These are phyloP conservation scores for Rubia tinctorum DNA, from an alignment of 305 asterid genomes.

Conservation along the genomic window DNA sequence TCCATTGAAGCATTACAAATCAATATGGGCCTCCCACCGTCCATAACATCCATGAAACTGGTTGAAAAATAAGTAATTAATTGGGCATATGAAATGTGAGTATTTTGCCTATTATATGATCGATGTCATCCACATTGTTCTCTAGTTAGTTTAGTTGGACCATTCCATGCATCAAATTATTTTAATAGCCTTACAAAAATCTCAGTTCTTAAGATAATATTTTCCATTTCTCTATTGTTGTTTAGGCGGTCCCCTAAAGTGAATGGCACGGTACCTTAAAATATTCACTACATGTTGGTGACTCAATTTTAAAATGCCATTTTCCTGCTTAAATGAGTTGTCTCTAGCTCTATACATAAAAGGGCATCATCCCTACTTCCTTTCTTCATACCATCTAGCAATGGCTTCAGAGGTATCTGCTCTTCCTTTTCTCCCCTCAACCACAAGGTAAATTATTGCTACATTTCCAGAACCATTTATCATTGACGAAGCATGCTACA, in stretches of 20 bases:
- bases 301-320: neutral
- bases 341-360: neutral
- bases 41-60: neutral
- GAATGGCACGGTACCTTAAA: constrained; percentile 2
- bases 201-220: neutral
- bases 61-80: neutral
- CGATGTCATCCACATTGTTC: neutral
- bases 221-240: neutral
- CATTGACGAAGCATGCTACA: too few relatives aligned
- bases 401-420: constrained; percentile 30
- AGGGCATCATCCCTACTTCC: neutral
- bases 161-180: neutral
- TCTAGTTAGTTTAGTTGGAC: neutral
- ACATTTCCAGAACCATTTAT: neutral
- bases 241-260: neutral
- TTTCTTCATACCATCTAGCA: neutral
- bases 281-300: neutral
- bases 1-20: neutral
- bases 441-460: constrained; percentile 27
- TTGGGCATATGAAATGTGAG: neutral
- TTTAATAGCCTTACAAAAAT: too few relatives aligned
- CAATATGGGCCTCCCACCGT: constrained; percentile 7
- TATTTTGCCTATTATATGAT: neutral
- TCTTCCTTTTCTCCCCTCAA: constrained; percentile 24
- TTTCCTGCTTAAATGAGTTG: neutral